Percentiles rank a stretch among this genome's conserved stretches.
These are phyloP conservation scores for Vigna angularis DNA, from an alignment of 306 rosid genomes.

Conservation along the genomic window DNA sequence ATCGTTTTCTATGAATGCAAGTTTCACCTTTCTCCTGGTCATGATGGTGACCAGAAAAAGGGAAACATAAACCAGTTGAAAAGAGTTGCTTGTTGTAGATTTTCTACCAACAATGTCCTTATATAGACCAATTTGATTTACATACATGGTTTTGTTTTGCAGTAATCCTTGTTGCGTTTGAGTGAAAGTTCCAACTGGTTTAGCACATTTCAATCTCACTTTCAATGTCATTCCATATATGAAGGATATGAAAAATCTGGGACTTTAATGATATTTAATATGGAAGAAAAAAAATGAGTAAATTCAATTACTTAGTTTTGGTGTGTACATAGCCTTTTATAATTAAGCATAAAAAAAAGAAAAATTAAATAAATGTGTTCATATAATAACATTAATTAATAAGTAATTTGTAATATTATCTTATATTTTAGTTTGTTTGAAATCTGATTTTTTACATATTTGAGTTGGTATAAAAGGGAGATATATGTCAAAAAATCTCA, in stretches of 20 bases:
- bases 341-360: too few species aligned
- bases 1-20: slow-evolving; percentile 46
- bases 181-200: not conserved
- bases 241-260: not conserved
- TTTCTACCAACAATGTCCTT: not conserved
- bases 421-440: not conserved
- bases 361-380: too few species aligned
- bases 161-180: not conserved
- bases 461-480: not conserved
- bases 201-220: not conserved
- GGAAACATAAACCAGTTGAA: not conserved
- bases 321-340: too few species aligned
- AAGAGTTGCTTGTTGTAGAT: not conserved
- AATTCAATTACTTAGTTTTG: not conserved
- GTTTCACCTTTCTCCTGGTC: slow-evolving; percentile 52
- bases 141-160: not conserved
- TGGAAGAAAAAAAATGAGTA: not conserved
- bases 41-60: not conserved
- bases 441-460: not conserved
- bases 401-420: too few species aligned
- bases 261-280: not conserved
- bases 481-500: not conserved
- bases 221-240: not conserved
- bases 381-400: too few species aligned
- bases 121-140: not conserved